Evolutionary conservation across 192 early-diverging fungal species (phyloP).

Genomic region (Nowakowskiella sp.): DNA sequence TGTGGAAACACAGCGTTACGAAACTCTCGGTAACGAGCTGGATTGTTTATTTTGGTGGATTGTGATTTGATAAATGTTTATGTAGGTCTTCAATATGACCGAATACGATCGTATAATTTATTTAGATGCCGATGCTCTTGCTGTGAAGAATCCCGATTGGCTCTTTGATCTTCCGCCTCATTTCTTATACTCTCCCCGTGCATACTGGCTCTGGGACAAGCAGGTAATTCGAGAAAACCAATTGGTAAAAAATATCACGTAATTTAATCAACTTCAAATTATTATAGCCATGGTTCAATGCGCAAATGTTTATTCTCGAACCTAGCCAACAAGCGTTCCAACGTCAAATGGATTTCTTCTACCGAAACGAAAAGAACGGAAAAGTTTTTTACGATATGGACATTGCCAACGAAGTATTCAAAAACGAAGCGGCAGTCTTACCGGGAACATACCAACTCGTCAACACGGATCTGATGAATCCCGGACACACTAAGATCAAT

Average conservation of each 20-base stretch:
- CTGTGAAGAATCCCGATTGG: constrained; percentile 4
- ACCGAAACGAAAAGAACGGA: background rate
- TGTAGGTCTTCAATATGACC: constrained; percentile 11
- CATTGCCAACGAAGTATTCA: constrained; percentile 10
- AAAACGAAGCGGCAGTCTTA: background rate
- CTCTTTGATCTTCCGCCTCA: constrained; percentile 9
- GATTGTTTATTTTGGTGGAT: background rate
- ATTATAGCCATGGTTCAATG: constrained; percentile 2
- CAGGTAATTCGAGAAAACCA: too few species aligned
- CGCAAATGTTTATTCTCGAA: constrained; percentile 10
- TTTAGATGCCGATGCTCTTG: constrained; percentile 9
- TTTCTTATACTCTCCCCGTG: constrained; percentile 12
- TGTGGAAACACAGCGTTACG: background rate
- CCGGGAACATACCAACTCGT: constrained; percentile 5
- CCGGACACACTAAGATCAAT: background rate
- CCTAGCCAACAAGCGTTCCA: constrained; percentile 4
- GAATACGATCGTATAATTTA: constrained; percentile 10
- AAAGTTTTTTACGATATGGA: constrained; percentile 16
- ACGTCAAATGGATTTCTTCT: background rate
- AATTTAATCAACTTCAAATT: too few species aligned
- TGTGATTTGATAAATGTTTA: background rate
- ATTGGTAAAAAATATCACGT: too few species aligned
- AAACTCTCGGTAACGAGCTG: background rate
- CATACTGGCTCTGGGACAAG: constrained; percentile 13
- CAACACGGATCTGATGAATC: background rate